Evolutionary conservation across 2,329 filamentous ascomycete genomes (phyloP), one percentile per base, ranked within the genome.

Genomic region (Colletotrichum viniferum): DNA sequence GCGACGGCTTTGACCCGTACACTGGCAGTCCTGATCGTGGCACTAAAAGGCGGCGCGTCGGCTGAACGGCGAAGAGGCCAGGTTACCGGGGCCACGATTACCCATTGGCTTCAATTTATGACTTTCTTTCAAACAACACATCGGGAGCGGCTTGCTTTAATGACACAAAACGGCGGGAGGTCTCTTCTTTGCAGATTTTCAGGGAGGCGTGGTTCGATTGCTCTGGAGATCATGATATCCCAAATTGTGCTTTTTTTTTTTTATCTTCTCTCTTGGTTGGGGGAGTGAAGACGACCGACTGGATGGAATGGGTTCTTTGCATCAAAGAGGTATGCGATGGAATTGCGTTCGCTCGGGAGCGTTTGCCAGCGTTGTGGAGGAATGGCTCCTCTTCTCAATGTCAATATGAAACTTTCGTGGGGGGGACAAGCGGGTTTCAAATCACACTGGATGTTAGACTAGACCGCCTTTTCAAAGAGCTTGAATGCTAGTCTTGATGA

Each of bases 1-100:
- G 87, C 13, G 83, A 87, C 10, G 88, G 89, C 26, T 66, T 88
- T 21, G 82, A 78, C 24, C 80, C 78, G 3, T 26, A 79, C 38
- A 76, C 78, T n/a, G 78, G 64, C 16, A 81, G 77, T 28, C 78
- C 81, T 1, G 77, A 78, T 62, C 80, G 80, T 32, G 81, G 81
- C 34, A 78, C 77, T 14, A 88, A 88, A 80, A 81, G 86, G 28
- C 82, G 86, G 34, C 84, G 86, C 9, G 76, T 86, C 55, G 81
- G 52, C 36, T 76, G 28, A 74, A 12, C 3, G 36, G 10, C 60
- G 43, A 32, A 28, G 21, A 58, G 13, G 28, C 14, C n/a, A 16
- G 14, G 21, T 38, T 18, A 26, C 14, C 14, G 21, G 9, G 18
- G 18, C 32, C 18, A 3, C 18, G 18, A 48, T 6, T 21, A n/a